Conservation (phyloP, 257 asterid genomes). For the Rauvolfia tetraphylla region DNA sequence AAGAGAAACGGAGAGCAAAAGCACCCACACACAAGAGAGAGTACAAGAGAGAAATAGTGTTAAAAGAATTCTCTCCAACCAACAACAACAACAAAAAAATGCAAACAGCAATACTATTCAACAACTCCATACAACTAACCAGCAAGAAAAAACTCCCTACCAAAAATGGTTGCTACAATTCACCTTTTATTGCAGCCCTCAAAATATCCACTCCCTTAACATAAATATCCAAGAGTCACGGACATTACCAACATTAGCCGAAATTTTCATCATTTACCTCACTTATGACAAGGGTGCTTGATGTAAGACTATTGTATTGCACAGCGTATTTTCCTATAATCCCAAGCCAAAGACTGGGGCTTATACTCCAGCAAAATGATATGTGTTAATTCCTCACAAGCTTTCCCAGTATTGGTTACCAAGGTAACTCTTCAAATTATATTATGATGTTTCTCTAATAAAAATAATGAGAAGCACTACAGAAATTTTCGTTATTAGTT, state of each 20-base stretch:
- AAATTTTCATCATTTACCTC: neutral
- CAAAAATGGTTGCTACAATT: neutral
- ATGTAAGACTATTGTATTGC: neutral
- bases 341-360: neutral
- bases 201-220: neutral
- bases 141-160: neutral
- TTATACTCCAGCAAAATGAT: neutral
- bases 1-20: no score
- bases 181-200: neutral
- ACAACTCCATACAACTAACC: neutral
- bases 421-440: neutral
- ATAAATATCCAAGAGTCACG: neutral
- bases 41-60: no score
- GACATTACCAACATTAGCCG: neutral
- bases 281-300: neutral
- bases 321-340: neutral
- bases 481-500: neutral
- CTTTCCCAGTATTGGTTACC: neutral
- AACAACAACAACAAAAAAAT: no score
- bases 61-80: no score
- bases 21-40: no score
- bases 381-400: neutral
- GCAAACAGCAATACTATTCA: neutral
- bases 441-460: neutral
- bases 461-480: no score